Percentiles rank a stretch among this genome's conserved stretches.
Evolutionary conservation across 108 stramenopile genomes (phyloP).

Genomic region (Skeletonema grethae): DNA sequence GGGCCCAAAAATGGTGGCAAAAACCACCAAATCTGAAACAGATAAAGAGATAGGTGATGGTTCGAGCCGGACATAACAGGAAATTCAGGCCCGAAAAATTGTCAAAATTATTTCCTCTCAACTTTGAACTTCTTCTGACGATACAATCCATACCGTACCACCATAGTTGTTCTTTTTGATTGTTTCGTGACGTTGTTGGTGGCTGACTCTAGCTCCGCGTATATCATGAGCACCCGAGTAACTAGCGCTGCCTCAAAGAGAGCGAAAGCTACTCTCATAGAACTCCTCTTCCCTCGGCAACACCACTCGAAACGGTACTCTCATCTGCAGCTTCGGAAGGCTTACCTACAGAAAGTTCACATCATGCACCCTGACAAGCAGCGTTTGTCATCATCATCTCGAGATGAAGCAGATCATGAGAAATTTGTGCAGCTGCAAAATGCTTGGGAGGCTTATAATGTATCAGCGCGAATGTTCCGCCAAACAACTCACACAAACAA

Average conservation of each 20-base stretch:
- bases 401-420: conserved; percentile 9
- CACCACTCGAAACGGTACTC: neutral
- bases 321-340: conserved; percentile 46
- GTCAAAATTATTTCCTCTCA: too few relatives aligned
- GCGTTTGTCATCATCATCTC: neutral
- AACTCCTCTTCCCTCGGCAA: conserved; percentile 35
- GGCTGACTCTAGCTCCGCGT: too few relatives aligned
- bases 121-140: too few relatives aligned
- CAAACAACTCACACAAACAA: neutral
- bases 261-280: conserved; percentile 37
- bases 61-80: too few relatives aligned
- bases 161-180: too few relatives aligned
- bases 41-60: too few relatives aligned
- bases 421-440: conserved; percentile 68
- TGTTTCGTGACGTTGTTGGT: too few relatives aligned
- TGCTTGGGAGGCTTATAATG: conserved; percentile 75
- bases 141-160: too few relatives aligned
- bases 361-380: conserved; percentile 78
- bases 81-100: too few relatives aligned
- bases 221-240: conserved; percentile 38
- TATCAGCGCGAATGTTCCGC: conserved; percentile 20
- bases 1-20: too few relatives aligned
- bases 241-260: conserved; percentile 23
- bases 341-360: conserved; percentile 63
- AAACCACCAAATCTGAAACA: too few relatives aligned